These are phyloP conservation scores for Henckelia pumila DNA, from an alignment of 257 asterid genomes.

Conservation along the genomic window DNA sequence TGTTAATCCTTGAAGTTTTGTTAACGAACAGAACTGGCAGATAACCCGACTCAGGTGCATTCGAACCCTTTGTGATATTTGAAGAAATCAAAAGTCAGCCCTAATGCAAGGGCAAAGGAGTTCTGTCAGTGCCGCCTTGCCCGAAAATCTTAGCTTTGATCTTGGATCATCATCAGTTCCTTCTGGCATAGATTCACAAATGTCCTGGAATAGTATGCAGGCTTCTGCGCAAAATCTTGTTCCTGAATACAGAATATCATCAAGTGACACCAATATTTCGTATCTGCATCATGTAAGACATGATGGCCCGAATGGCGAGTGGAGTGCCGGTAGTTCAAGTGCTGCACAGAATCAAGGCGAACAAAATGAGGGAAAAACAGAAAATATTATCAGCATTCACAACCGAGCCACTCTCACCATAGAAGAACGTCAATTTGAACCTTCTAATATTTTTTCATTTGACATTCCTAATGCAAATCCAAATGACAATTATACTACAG, in stretches of 20 bases:
- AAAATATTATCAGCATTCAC: slow-evolving; percentile 38
- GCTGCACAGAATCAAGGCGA: slow-evolving; percentile 31
- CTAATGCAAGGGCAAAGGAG: slow-evolving; percentile 84
- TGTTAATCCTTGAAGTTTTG: slow-evolving; percentile 43
- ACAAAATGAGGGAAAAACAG: slow-evolving; percentile 44
- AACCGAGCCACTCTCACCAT: slow-evolving; percentile 33
- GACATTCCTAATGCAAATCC: slow-evolving; percentile 36
- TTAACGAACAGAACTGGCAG: slow-evolving; percentile 28
- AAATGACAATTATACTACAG: slow-evolving; percentile 34
- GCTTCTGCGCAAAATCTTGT: slow-evolving; percentile 27
- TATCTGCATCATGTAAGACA: slow-evolving; percentile 17
- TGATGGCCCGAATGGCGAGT: background rate
- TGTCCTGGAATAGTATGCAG: slow-evolving; percentile 58
- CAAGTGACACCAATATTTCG: slow-evolving; percentile 16
- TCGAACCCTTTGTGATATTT: slow-evolving; percentile 20
- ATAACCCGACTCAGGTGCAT: slow-evolving; percentile 18
- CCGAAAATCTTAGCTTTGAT: slow-evolving; percentile 63
- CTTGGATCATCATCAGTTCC: slow-evolving; percentile 62
- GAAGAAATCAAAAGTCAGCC: slow-evolving; percentile 32
- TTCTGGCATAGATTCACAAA: slow-evolving; percentile 57
- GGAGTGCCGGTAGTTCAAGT: slow-evolving; percentile 7
- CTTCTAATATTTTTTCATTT: slow-evolving; percentile 40
- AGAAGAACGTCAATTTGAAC: slow-evolving; percentile 33
- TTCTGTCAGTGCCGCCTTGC: slow-evolving; percentile 62
- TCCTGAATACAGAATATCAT: slow-evolving; percentile 33